Percentiles rank a stretch among this genome's conserved stretches.
Evolutionary conservation across 768 basidiomycete species (phyloP).

Genomic region (Pisolithus albus): DNA sequence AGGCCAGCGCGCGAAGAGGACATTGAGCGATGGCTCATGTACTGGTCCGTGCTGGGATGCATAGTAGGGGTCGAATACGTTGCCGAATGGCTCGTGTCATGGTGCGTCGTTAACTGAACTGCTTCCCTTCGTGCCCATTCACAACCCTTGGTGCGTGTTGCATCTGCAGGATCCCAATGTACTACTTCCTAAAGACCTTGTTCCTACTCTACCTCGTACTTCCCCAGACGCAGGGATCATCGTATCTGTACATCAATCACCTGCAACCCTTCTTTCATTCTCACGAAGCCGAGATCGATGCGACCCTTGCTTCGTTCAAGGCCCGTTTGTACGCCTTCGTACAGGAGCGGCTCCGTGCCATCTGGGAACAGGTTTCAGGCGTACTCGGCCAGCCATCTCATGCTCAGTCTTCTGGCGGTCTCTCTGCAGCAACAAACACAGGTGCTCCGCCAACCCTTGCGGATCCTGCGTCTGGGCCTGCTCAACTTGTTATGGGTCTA

Average conservation of each 20-base stretch:
- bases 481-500: conserved; percentile 55
- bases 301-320: conserved; percentile 61
- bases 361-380: conserved; percentile 60
- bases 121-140: conserved; percentile 6
- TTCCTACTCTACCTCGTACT: conserved; percentile 87
- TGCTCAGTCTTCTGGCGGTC: conserved; percentile 11
- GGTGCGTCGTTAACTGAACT: conserved; percentile 42
- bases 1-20: conserved; percentile 81
- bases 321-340: conserved; percentile 53
- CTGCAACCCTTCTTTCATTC: conserved; percentile 77
- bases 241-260: conserved; percentile 74
- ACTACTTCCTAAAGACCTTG: conserved; percentile 71
- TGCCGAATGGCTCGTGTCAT: conserved; percentile 81
- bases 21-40: conserved; percentile 94
- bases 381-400: conserved; percentile 40
- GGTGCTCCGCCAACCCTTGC: conserved; percentile 40
- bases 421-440: conserved; percentile 16
- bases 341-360: conserved; percentile 51
- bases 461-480: conserved; percentile 57
- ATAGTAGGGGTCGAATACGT: conserved; percentile 77
- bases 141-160: background rate
- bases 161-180: conserved; percentile 74
- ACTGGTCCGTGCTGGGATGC: conserved; percentile 87
- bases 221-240: conserved; percentile 83
- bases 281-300: conserved; percentile 84